Evolutionary conservation across 2,329 filamentous ascomycete genomes (phyloP), one percentile per base, ranked within the genome.

Genomic region (Verruconis gallopava): DNA sequence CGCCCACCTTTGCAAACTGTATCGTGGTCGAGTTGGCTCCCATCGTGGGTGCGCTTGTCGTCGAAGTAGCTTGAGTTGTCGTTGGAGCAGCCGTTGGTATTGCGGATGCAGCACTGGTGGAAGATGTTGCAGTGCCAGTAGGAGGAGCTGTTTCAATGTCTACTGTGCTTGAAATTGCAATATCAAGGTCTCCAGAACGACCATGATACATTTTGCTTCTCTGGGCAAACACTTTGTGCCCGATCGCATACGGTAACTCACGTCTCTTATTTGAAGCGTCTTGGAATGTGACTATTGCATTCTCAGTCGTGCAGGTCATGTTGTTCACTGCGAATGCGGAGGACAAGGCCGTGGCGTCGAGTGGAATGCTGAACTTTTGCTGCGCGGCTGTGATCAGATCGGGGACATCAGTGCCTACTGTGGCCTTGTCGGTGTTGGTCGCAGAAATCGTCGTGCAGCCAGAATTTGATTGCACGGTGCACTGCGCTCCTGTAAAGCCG

Each of bases 271-370:
- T 30, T 14, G 33, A 38, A n/a, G 35, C 12, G 18, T 59, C 80
- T 50, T 83, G 74, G 58, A 95, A 93, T 0, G 83, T 85, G 13
- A 96, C 80, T 3, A 98, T 69, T 0, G 85, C 80, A 53, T 96
- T 96, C 57, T 95, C 81, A 0, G 79, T 76, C 5, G 76, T 75
- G 59, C 91, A 98, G 42, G 82, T 86, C 13, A 94, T 66, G 48
- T 81, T 81, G 21, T 73, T 74, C 4, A 71, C 63, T 53, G 81
- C 89, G 59, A 96, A 84, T 37, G 85, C 73, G 1, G 79, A 76
- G 43, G 94, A 63, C 40, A 96, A 73, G 5, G 70, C 70, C 1
- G 74, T 74, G 3, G 74, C 69, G 35, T 81, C 75, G 1, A 98
- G 71, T 0, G 83, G 74, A 36, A 98, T 73, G 3, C 77, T 79